Evolutionary conservation across 1,284 basidiomycete genomes (phyloP).

Genomic region (Ustilago xerochloae): DNA sequence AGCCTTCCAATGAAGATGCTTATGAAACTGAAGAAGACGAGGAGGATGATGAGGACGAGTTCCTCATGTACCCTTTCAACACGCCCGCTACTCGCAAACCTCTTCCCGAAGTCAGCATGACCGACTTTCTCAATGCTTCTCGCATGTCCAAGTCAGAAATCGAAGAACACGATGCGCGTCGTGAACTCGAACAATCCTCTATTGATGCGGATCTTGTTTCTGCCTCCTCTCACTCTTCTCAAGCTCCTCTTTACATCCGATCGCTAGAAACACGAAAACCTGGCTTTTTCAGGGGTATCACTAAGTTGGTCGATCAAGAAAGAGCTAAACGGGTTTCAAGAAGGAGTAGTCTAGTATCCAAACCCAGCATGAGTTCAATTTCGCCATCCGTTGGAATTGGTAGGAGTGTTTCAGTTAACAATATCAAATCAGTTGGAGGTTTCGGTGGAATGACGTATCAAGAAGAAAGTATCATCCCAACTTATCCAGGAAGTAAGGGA

Average conservation of each 20-base stretch:
- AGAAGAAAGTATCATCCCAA: constrained; percentile 29
- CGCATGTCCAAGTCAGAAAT: constrained; percentile 43
- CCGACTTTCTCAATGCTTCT: constrained; percentile 43
- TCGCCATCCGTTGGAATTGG: neutral
- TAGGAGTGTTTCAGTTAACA: neutral
- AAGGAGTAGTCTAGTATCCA: neutral
- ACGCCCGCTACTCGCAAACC: neutral
- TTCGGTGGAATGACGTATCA: constrained; percentile 2
- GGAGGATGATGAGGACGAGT: constrained; percentile 27
- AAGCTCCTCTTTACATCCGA: constrained; percentile 1
- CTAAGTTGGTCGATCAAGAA: constrained; percentile 18
- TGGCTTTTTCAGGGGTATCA: constrained; percentile 16
- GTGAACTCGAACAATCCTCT: constrained; percentile 4
- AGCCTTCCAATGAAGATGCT: neutral
- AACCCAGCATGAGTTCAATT: constrained; percentile 5
- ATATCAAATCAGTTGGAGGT: neutral
- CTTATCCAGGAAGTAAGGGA: neutral
- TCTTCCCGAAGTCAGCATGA: constrained; percentile 29
- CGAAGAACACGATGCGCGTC: constrained; percentile 24
- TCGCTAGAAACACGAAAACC: neutral
- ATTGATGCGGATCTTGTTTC: neutral
- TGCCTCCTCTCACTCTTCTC: constrained; percentile 13
- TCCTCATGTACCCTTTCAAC: constrained; percentile 20
- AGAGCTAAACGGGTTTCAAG: neutral
- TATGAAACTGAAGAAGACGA: constrained; percentile 12